Conservation (phyloP, 306 rosid species). For the Cajanus cajan region DNA sequence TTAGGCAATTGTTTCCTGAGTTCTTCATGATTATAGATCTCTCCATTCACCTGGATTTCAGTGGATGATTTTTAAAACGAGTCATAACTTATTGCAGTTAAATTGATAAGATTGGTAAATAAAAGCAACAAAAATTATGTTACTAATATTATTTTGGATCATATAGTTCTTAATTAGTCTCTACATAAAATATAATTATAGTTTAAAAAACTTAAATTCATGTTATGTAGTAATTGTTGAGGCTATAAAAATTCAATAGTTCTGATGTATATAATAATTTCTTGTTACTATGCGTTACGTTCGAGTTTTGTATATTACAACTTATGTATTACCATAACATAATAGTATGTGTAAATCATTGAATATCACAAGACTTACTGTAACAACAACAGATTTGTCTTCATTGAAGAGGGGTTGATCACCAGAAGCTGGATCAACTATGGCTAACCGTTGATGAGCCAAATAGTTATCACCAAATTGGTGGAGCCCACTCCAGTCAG, state of each 20-base stretch:
- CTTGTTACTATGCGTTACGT: neutral
- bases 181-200: too few relatives aligned
- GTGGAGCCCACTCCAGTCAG: slow-evolving; percentile 88
- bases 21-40: slow-evolving; percentile 83
- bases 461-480: slow-evolving; percentile 65
- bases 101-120: neutral
- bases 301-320: neutral
- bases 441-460: slow-evolving; percentile 82
- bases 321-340: neutral
- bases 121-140: neutral
- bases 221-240: too few relatives aligned
- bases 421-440: slow-evolving; percentile 92
- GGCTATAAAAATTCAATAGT: too few relatives aligned
- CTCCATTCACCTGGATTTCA: slow-evolving; percentile 68
- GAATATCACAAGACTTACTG: slow-evolving; percentile 40
- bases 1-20: slow-evolving; percentile 58
- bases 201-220: too few relatives aligned
- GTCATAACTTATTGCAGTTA: neutral
- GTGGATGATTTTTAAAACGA: slow-evolving; percentile 9
- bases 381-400: slow-evolving; percentile 66
- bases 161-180: too few relatives aligned
- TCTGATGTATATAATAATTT: too few relatives aligned
- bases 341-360: neutral
- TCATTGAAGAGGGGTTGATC: slow-evolving; percentile 90
- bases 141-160: too few relatives aligned